Conservation (phyloP, 352 stramenopile genomes). For the Phytophthora cryptogea region DNA sequence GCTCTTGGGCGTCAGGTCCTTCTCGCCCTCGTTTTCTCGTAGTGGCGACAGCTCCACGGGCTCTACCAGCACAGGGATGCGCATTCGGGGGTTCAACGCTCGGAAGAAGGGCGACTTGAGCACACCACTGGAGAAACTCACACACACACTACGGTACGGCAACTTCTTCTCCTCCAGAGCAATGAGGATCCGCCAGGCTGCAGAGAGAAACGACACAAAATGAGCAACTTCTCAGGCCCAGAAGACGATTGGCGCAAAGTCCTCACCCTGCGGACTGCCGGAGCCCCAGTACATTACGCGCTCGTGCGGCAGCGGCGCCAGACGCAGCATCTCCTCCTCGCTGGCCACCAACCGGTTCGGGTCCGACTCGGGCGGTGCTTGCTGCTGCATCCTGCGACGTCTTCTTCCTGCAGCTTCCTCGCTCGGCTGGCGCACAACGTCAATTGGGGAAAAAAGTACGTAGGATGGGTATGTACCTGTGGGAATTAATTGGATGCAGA, state of each 20-base stretch:
- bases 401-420: conserved; percentile 1
- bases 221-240: neutral
- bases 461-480: conserved; percentile 7
- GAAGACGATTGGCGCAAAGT: neutral
- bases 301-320: conserved; percentile 64
- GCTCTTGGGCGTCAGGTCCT: conserved; percentile 15
- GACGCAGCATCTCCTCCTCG: conserved; percentile 63
- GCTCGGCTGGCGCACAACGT: conserved; percentile 5
- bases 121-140: conserved; percentile 84
- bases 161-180: conserved; percentile 80
- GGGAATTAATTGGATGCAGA: neutral
- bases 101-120: conserved; percentile 82
- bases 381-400: conserved; percentile 7
- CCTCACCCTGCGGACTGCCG: conserved; percentile 76
- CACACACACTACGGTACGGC: conserved; percentile 78
- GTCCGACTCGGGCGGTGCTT: conserved; percentile 12
- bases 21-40: neutral
- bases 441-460: conserved; percentile 22
- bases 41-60: conserved; percentile 35
- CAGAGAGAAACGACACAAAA: neutral
- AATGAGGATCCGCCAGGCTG: conserved; percentile 85
- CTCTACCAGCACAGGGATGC: conserved; percentile 82
- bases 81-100: conserved; percentile 79
- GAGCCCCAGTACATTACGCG: conserved; percentile 86
- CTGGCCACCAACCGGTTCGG: conserved; percentile 38